phyloP scores from a whole-genome alignment of 148 eudicot genomes.

The Drosera capensis region DNA sequence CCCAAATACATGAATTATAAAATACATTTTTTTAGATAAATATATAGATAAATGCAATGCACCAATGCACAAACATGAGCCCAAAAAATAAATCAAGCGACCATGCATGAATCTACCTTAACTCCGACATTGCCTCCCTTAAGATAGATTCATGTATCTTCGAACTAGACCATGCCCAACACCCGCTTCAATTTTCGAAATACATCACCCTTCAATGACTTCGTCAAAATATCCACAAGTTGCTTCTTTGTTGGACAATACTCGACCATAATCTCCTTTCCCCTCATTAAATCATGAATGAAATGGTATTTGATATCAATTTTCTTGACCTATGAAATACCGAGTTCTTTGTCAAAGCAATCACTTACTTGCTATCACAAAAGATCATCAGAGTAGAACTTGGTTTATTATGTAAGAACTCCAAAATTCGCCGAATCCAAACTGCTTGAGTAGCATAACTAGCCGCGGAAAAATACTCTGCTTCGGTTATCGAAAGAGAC shows the following conservation, averaged over 20 bases:
- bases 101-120: too few species aligned
- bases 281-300: neutral
- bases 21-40: too few species aligned
- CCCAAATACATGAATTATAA: too few species aligned
- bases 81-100: too few species aligned
- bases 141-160: too few species aligned
- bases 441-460: slow-evolving; percentile 1
- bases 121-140: too few species aligned
- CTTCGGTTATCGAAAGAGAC: neutral
- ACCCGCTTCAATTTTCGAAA: neutral
- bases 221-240: neutral
- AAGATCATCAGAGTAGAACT: too few species aligned
- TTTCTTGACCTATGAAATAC: neutral
- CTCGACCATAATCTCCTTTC: neutral
- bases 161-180: neutral
- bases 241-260: neutral
- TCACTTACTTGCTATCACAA: slow-evolving; percentile 2
- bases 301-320: neutral
- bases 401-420: neutral
- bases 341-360: neutral
- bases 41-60: too few species aligned
- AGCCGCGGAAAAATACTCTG: neutral
- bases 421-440: neutral
- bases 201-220: neutral
- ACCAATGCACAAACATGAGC: too few species aligned